phyloP scores from a whole-genome alignment of 306 rosid genomes.

The Sesbania bispinosa region DNA sequence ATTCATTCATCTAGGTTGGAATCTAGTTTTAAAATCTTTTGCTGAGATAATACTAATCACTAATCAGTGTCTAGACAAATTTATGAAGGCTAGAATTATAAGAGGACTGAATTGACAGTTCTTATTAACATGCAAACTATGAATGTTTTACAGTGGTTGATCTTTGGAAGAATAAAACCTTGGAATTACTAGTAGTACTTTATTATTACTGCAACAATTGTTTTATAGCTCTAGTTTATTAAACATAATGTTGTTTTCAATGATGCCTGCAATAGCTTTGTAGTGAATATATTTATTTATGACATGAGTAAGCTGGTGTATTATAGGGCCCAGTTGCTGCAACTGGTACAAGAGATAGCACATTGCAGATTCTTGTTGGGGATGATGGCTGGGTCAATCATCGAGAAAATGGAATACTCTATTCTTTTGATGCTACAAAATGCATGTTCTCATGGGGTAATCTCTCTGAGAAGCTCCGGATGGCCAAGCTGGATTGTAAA shows the following conservation, averaged over 20 bases:
- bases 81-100: slow-evolving; percentile 1
- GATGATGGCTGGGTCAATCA: slow-evolving; percentile 94
- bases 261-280: slow-evolving; percentile 19
- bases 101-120: slow-evolving; percentile 1
- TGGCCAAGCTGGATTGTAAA: slow-evolving; percentile 63
- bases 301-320: slow-evolving; percentile 27
- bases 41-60: neutral
- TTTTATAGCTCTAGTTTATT: slow-evolving; percentile 10
- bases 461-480: slow-evolving; percentile 88
- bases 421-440: slow-evolving; percentile 83
- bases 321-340: slow-evolving; percentile 80
- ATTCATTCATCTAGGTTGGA: slow-evolving; percentile 6
- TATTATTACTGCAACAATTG: neutral
- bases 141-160: slow-evolving; percentile 6
- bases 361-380: slow-evolving; percentile 81
- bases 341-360: slow-evolving; percentile 88
- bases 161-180: neutral
- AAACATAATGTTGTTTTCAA: neutral
- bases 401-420: slow-evolving; percentile 79
- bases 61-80: neutral
- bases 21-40: neutral
- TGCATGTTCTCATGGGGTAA: slow-evolving; percentile 99
- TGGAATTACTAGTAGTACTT: slow-evolving; percentile 16
- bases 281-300: slow-evolving; percentile 12
- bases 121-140: slow-evolving; percentile 16